These are phyloP conservation scores for Ogataea trehaloabstinens DNA, from an alignment of 805 yeast species.

Conservation along the genomic window DNA sequence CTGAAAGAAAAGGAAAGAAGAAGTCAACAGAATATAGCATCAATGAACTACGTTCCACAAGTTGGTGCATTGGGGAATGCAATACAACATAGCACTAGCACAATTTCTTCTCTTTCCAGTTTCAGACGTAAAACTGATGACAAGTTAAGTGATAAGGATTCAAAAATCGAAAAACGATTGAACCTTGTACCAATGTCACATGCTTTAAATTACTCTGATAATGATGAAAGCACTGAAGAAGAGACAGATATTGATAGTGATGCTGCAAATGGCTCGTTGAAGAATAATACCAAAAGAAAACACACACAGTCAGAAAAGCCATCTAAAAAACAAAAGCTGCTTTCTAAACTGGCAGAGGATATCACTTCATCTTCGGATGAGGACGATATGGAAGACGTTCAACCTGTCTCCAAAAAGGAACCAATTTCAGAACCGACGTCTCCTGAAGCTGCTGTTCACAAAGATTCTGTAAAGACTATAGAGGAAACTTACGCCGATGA, in stretches of 20 bases:
- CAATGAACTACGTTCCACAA: constrained; percentile 4
- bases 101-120: constrained; percentile 20
- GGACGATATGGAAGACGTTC: constrained; percentile 13
- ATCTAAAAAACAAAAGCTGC: constrained; percentile 10
- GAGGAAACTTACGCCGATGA: neutral
- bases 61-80: constrained; percentile 17
- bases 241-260: constrained; percentile 20
- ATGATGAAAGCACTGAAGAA: constrained; percentile 25
- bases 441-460: constrained; percentile 18
- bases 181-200: constrained; percentile 51
- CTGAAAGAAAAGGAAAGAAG: constrained; percentile 17
- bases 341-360: constrained; percentile 9
- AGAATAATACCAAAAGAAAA: constrained; percentile 1
- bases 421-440: constrained; percentile 24
- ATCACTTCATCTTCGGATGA: constrained; percentile 21
- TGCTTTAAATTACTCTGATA: constrained; percentile 45
- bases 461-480: constrained; percentile 4
- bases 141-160: constrained; percentile 43
- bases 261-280: constrained; percentile 22
- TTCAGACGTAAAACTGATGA: constrained; percentile 52
- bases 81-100: constrained; percentile 22
- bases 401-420: constrained; percentile 7
- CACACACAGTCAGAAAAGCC: neutral
- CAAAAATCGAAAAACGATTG: constrained; percentile 17
- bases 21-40: constrained; percentile 10